Conservation (phyloP, 371 early-diverging fungal species). For the Smittium mucronatum region DNA sequence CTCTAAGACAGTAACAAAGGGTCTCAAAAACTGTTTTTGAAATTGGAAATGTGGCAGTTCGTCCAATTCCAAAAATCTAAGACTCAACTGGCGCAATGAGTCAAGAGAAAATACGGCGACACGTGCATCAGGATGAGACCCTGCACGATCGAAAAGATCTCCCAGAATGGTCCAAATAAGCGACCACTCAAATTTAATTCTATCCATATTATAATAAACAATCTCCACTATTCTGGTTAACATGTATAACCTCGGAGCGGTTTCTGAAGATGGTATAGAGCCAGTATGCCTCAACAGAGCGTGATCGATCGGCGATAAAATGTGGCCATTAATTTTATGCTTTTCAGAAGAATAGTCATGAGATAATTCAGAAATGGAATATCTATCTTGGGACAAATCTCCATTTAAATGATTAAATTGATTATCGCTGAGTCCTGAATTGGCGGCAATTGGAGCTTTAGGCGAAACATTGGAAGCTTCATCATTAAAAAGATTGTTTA, state of each 20-base stretch:
- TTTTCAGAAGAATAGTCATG: background rate
- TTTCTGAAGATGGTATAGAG: slow-evolving; percentile 19
- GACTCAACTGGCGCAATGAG: slow-evolving; percentile 81
- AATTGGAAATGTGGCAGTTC: slow-evolving; percentile 90
- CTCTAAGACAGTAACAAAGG: slow-evolving; percentile 77
- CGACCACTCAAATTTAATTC: slow-evolving; percentile 93
- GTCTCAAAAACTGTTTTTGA: slow-evolving; percentile 87
- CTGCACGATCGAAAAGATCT: slow-evolving; percentile 81
- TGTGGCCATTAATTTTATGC: background rate
- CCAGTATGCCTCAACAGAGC: slow-evolving; percentile 13
- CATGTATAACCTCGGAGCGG: slow-evolving; percentile 65
- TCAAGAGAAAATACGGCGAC: slow-evolving; percentile 85
- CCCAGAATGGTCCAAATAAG: slow-evolving; percentile 88
- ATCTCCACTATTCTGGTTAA: slow-evolving; percentile 86
- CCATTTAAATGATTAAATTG: background rate
- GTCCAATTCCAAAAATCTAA: slow-evolving; percentile 88
- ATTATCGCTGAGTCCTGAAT: no score
- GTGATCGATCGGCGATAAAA: background rate
- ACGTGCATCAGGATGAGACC: slow-evolving; percentile 71
- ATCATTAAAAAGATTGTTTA: no score
- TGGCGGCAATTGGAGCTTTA: background rate
- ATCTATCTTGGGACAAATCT: background rate
- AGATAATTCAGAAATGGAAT: background rate
- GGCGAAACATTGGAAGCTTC: background rate
- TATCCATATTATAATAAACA: slow-evolving; percentile 91